These are phyloP conservation scores for Dioscorea dumetorum DNA, from an alignment of 106 monocot genomes.

Conservation along the genomic window DNA sequence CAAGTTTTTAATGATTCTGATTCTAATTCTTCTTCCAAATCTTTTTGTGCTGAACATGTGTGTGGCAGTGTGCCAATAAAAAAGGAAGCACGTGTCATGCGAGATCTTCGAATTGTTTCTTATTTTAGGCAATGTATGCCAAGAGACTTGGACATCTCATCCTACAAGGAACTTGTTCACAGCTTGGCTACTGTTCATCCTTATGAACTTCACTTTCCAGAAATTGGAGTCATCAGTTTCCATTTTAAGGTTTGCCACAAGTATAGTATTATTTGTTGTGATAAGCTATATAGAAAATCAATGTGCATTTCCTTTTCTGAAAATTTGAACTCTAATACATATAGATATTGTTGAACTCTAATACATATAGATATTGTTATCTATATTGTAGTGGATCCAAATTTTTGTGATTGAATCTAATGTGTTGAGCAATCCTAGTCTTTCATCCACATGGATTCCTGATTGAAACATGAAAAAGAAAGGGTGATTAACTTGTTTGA, in stretches of 20 bases:
- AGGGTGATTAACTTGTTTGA: neutral
- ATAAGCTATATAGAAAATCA: neutral
- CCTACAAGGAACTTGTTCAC: slow-evolving; percentile 32
- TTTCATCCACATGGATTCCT: neutral
- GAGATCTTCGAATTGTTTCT: slow-evolving; percentile 49
- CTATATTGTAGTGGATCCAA: too few relatives aligned
- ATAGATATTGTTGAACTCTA: too few relatives aligned
- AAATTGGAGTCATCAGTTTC: slow-evolving; percentile 26
- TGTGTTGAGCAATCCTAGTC: neutral
- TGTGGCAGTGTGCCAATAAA: slow-evolving; percentile 29
- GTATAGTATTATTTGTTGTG: neutral
- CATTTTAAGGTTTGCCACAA: slow-evolving; percentile 31
- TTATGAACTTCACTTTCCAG: slow-evolving; percentile 48
- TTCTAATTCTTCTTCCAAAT: neutral
- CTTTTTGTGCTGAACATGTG: neutral
- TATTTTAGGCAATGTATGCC: slow-evolving; percentile 80
- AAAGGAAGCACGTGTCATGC: slow-evolving; percentile 51
- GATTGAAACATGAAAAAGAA: neutral
- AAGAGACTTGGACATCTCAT: slow-evolving; percentile 21
- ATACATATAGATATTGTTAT: too few relatives aligned
- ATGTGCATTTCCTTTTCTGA: neutral
- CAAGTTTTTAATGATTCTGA: neutral
- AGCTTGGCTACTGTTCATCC: slow-evolving; percentile 58
- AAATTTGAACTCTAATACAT: too few relatives aligned
- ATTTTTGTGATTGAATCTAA: too few relatives aligned